These are phyloP conservation scores for Xylaria sp. DNA, from an alignment of 2,329 filamentous ascomycete genomes.

Conservation along the genomic window DNA sequence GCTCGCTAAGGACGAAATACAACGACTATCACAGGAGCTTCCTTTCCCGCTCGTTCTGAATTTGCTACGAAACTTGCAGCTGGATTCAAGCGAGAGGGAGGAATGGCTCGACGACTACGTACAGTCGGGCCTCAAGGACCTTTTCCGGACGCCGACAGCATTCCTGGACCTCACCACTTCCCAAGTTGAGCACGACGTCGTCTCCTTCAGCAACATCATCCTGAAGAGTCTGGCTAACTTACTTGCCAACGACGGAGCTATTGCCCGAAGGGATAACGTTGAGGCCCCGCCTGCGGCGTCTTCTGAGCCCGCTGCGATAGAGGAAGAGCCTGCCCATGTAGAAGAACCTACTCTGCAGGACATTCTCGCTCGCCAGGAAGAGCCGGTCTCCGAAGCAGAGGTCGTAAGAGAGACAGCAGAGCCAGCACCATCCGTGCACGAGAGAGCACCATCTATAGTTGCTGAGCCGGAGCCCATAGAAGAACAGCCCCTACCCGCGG, in stretches of 20 bases:
- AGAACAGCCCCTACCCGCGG: not conserved
- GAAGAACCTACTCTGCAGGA: not conserved
- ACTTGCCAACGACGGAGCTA: constrained; percentile 20
- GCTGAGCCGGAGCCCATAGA: not conserved
- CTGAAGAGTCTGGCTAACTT: constrained; percentile 33
- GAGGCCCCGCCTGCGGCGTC: not conserved
- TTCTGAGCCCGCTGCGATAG: constrained; percentile 13
- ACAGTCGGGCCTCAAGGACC: constrained; percentile 24
- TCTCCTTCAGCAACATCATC: constrained; percentile 37
- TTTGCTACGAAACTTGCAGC: constrained; percentile 24
- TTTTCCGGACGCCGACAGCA: constrained; percentile 31
- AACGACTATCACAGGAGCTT: constrained; percentile 36
- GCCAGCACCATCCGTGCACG: not conserved
- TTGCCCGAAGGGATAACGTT: not conserved
- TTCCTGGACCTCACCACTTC: constrained; percentile 28
- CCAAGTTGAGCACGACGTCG: constrained; percentile 24
- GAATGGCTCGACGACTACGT: constrained; percentile 34
- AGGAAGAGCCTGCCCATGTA: constrained; percentile 8
- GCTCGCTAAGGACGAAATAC: constrained; percentile 40
- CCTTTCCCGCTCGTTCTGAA: constrained; percentile 36
- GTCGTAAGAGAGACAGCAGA: not conserved
- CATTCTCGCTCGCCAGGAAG: not conserved
- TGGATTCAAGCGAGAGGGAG: constrained; percentile 29
- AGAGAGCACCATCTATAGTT: not conserved
- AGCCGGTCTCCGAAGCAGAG: constrained; percentile 4